Base-by-base conservation (phyloP, 495 filamentous ascomycete species). In the Neurospora intermedia region DNA sequence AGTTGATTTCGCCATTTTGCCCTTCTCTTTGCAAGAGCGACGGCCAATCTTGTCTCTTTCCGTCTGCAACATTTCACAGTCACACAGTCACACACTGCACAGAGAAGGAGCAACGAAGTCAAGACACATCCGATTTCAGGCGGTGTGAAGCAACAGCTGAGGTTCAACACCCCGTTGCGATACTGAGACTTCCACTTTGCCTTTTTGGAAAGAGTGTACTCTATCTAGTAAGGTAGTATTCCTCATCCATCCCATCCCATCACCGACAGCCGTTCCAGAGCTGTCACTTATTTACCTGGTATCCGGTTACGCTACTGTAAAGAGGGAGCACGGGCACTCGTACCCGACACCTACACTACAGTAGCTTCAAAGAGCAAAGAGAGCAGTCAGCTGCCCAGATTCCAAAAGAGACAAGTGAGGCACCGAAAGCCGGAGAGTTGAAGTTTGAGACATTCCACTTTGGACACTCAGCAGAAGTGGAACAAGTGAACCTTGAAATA, bases 1-100 rank as follows among this genome's bases (percentile, higher is more conserved):
- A 38, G 38, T 46, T 70, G 78, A 80, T 80, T 76, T 79, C 78
- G 78, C 79, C 79, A 81, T 81, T 73, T 69, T 77, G 72, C 72
- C 73, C 66, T 69, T 70, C 11, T 72, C 72, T 80, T 80, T 80
- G 77, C 78, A 78, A 72, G 71, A 75, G 70, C 39, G 23, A 27
- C 59, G 40, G 40, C 72, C 35, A 31, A 31, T 43, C 69, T 35
- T 66, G 48, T 41, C 31, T 69, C 69, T 23, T 54, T 54, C 48
- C 27, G 48, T 15, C 46, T 38, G 46, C 46, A 54, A 54, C 20
- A 54, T 20, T 23, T 38, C 35, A 38, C 35, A 38, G 35, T 38
- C 35, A 38, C 35, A 38, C 35, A 4, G 31, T n/a, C n/a, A n/a
- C n/a, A n/a, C n/a, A n/a, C 31, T 2, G 31, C 46, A 13, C 71